Evolutionary conservation across 108 stramenopile genomes (phyloP).

Genomic region (Thalassiosira profunda): DNA sequence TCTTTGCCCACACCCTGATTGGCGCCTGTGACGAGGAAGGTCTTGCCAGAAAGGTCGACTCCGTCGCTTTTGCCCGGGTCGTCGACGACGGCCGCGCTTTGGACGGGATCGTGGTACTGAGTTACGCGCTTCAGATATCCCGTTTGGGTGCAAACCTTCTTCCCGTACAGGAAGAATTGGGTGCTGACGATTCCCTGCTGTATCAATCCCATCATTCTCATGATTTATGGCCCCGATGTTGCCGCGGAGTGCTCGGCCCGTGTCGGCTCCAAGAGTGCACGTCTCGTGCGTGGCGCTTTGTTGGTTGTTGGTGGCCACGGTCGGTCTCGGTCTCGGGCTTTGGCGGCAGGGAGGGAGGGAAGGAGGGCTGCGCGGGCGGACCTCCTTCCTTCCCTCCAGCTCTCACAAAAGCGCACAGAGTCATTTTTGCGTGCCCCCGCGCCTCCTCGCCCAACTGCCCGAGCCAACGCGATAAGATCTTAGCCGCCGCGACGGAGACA

Average conservation of each 20-base stretch:
- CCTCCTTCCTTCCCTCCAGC: no score
- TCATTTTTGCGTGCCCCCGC: no score
- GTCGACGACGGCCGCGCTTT: slow-evolving; percentile 50
- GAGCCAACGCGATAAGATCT: no score
- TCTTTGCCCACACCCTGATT: slow-evolving; percentile 93
- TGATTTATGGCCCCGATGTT: no score
- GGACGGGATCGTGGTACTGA: slow-evolving; percentile 71
- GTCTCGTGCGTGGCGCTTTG: no score
- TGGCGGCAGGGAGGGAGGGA: no score
- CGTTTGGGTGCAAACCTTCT: slow-evolving; percentile 78
- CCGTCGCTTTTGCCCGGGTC: slow-evolving; percentile 56
- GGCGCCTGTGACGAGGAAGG: slow-evolving; percentile 83
- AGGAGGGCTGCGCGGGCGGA: no score
- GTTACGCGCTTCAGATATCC: slow-evolving; percentile 74
- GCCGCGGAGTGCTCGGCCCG: no score
- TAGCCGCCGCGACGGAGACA: no score
- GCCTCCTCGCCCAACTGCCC: no score
- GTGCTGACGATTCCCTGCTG: slow-evolving; percentile 58
- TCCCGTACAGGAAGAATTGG: slow-evolving; percentile 80
- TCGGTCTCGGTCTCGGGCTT: neutral
- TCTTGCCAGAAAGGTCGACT: slow-evolving; percentile 73
- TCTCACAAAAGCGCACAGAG: no score
- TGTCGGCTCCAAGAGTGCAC: no score
- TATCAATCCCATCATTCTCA: slow-evolving; percentile 30
- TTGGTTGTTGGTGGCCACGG: neutral